Base-by-base conservation (phyloP, 202 grass and related monocot species). In the Elaeis oleifera region DNA sequence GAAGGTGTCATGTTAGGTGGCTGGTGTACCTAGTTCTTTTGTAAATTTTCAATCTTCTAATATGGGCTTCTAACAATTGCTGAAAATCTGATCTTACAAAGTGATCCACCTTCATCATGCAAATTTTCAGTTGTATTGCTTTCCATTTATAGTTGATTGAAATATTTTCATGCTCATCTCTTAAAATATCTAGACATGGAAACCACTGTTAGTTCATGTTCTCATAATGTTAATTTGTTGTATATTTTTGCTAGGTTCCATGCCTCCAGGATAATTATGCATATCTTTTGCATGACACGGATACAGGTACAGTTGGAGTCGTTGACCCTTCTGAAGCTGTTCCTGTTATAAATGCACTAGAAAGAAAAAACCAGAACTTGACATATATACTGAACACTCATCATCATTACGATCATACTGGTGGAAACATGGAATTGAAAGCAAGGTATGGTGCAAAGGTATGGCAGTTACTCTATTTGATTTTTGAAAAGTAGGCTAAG, bases 361-460 rank as follows among this genome's bases (percentile, higher is more conserved):
- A 97, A 71, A 87, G 81, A 44, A 89, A 81, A 74, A 97, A 97
- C 73, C 94, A 97, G 62, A 92, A 97, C 75, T 81, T 97, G 80
- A 97, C 87, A 63, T 97, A 97, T 70, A 92, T 97, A 81, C 55
- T 97, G 29, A 97, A 97, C 49, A 97, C 94, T 28, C 94, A 97
- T 80, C 94, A 97, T 81, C 94, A 97, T 74, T 78, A 83, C 72
- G 94, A 97, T 60, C 94, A 97, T 84, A 97, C 84, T 80, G 94
- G 82, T 79, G 88, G 94, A 36, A 97, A 97, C 66, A 77, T 97
- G 83, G 94, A 97, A 71, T 62, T 97, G 56, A 97, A 97, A 79
- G 79, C 94, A 48, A 88, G 87, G 62, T 97, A 97, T 84, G 94
- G 94, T 75, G 88, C 94, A 78, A 97, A 97, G 94, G 94, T 96